Evolutionary conservation across 257 asterid genomes (phyloP).

Genomic region (Gentiana macrophylla): DNA sequence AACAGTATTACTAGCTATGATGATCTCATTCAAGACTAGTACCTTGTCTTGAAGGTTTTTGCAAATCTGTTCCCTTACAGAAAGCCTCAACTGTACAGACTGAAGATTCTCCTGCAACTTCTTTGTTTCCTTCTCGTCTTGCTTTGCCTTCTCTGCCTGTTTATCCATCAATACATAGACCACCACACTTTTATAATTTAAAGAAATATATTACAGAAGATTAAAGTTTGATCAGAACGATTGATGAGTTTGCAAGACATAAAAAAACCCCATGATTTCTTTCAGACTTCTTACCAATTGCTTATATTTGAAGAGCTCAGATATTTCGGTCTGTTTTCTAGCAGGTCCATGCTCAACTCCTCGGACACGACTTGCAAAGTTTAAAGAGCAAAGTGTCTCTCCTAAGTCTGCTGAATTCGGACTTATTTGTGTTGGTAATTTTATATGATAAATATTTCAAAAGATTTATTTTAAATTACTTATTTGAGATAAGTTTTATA

Average conservation of each 20-base stretch:
- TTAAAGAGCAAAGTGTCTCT: constrained; percentile 88
- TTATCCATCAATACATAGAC: constrained; percentile 4
- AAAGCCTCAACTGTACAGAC: constrained; percentile 62
- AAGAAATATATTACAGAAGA: not conserved
- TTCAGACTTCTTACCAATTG: constrained; percentile 50
- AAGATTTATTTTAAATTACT: too few species aligned
- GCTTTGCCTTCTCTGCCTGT: constrained; percentile 71
- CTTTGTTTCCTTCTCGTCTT: constrained; percentile 61
- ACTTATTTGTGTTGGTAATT: too few species aligned
- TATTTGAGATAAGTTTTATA: too few species aligned
- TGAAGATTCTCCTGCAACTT: constrained; percentile 83
- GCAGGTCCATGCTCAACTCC: constrained; percentile 96
- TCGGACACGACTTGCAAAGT: constrained; percentile 91
- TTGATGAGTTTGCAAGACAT: too few species aligned
- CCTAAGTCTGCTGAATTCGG: constrained; percentile 74
- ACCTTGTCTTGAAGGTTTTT: constrained; percentile 93
- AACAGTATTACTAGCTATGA: too few species aligned
- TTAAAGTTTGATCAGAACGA: too few species aligned
- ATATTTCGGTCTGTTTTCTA: constrained; percentile 76
- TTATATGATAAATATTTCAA: too few species aligned
- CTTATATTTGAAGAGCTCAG: constrained; percentile 68
- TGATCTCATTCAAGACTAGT: not conserved
- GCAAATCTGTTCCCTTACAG: constrained; percentile 63
- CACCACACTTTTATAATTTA: not conserved
- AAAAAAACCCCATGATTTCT: not conserved